Evolutionary conservation across 306 rosid genomes (phyloP), one percentile per base, ranked within the genome.

Genomic region (Quercus engelmannii): DNA sequence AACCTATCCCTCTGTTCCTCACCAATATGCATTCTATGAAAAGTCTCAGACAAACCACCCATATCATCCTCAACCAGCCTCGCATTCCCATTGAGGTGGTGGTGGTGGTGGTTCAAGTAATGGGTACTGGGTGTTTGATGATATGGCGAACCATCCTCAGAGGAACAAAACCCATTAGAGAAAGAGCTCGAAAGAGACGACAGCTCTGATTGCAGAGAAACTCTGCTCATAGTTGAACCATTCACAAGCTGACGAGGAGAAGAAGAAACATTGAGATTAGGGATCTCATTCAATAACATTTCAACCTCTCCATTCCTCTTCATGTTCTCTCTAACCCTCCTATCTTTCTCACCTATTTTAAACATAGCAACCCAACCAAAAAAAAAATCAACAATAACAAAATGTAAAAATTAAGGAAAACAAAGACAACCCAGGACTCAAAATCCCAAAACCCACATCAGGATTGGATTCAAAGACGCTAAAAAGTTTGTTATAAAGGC

Each of bases 1-100:
- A 55, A 38, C 9, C 76, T 76, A 57, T 76, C 72, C 41, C 67
- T 77, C 35, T 55, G 84, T 55, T 73, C 83, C 30, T 87, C 87
- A 23, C 76, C 30, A 55, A 87, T 67, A 54, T 75, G 83, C 87
- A 89, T 73, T 38, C 85, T 72, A 8, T 18, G 59, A 58, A 86
- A 86, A 78, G 76, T 80, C 10, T 73, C 68, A 73, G 83, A 18
- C 71, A 90, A 78, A 4, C 72, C 46, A 41, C 69, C 76, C 67
- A 80, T 86, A 41, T 41, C 46, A 41, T 84, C 89, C 77, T 69
- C 69, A 46, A 31, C 80, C 76, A 73, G 71, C 38, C 28, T 55
- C 55, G 75, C 81, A 41, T 74, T 77, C 17, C 17, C 54, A 49
- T 49, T 12, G 54, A 49, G 15, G 67, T 55, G 46, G 11, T 7